Evolutionary conservation across 768 basidiomycete species (phyloP).

Genomic region (Boletellus ananiceps): DNA sequence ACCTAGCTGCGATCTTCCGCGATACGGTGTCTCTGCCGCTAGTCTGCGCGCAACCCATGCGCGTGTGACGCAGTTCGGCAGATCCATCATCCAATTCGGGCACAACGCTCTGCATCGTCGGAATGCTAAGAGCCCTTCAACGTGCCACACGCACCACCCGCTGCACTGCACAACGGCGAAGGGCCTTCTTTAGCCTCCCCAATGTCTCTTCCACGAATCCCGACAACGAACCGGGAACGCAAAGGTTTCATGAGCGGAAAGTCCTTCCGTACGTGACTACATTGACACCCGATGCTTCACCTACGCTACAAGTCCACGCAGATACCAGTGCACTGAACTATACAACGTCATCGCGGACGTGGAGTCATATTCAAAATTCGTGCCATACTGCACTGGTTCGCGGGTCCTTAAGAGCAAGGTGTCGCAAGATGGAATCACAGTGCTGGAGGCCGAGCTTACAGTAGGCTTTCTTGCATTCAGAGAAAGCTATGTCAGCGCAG

Average conservation of each 20-base stretch:
- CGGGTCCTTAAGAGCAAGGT: constrained; percentile 45
- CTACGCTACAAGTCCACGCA: constrained; percentile 29
- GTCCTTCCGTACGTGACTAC: constrained; percentile 73
- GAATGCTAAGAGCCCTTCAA: constrained; percentile 20
- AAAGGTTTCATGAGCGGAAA: constrained; percentile 78
- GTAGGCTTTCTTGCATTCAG: constrained; percentile 85
- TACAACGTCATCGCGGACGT: constrained; percentile 88
- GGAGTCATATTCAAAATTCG: constrained; percentile 75
- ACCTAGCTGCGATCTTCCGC: too few relatives aligned
- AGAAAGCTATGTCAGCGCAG: constrained; percentile 84
- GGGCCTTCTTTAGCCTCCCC: constrained; percentile 49
- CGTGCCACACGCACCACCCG: constrained; percentile 2
- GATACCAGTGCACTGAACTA: constrained; percentile 74
- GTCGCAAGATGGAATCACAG: constrained; percentile 33
- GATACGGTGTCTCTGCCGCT: too few relatives aligned
- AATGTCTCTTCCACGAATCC: constrained; percentile 44
- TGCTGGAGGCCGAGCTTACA: constrained; percentile 80
- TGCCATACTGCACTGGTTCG: constrained; percentile 84
- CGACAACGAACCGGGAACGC: constrained; percentile 34
- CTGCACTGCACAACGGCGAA: constrained; percentile 7
- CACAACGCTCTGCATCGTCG: background rate
- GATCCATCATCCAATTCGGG: background rate
- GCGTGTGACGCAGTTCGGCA: background rate
- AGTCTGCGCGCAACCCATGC: too few relatives aligned
- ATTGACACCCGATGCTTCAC: constrained; percentile 7